These are phyloP conservation scores for Diaporthe aspalathi DNA, from an alignment of 2,329 filamentous ascomycete genomes.

Conservation along the genomic window DNA sequence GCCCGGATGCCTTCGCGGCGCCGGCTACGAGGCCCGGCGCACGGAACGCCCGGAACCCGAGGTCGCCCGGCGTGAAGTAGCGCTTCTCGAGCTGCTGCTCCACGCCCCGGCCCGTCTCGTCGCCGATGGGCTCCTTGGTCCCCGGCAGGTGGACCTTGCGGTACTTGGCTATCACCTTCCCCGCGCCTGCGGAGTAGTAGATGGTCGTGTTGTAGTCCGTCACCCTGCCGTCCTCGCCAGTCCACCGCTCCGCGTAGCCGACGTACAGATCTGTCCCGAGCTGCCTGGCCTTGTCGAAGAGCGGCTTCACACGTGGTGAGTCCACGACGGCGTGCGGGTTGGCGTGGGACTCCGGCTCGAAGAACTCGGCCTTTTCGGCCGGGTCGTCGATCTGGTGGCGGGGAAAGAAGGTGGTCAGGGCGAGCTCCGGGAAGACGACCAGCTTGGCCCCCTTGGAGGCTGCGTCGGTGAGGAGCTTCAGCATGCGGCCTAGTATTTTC, in stretches of 20 bases:
- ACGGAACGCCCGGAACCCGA: constrained; percentile 65
- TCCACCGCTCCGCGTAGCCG: constrained; percentile 63
- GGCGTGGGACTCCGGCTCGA: constrained; percentile 58
- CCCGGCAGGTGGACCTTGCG: constrained; percentile 66
- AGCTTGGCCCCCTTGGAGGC: constrained; percentile 57
- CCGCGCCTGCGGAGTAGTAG: constrained; percentile 59
- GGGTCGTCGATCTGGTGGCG: constrained; percentile 59
- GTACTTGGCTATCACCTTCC: constrained; percentile 60
- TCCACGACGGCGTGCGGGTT: constrained; percentile 49
- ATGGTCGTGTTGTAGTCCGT: constrained; percentile 65
- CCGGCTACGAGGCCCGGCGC: constrained; percentile 55
- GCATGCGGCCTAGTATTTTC: constrained; percentile 60
- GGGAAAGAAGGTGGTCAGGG: constrained; percentile 68
- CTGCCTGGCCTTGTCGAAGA: constrained; percentile 61
- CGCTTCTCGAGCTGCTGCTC: constrained; percentile 67
- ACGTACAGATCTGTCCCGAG: constrained; percentile 62
- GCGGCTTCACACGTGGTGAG: constrained; percentile 56
- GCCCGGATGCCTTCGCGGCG: neutral
- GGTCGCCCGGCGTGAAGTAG: constrained; percentile 63
- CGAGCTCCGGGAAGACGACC: constrained; percentile 65
- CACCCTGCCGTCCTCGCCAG: constrained; percentile 50
- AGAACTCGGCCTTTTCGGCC: constrained; percentile 59
- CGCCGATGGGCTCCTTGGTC: constrained; percentile 57
- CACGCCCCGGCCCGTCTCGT: constrained; percentile 56
- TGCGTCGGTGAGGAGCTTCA: constrained; percentile 60